phyloP scores from a whole-genome alignment of 1,284 basidiomycete species.

The Tetrapyrgos nigripes region DNA sequence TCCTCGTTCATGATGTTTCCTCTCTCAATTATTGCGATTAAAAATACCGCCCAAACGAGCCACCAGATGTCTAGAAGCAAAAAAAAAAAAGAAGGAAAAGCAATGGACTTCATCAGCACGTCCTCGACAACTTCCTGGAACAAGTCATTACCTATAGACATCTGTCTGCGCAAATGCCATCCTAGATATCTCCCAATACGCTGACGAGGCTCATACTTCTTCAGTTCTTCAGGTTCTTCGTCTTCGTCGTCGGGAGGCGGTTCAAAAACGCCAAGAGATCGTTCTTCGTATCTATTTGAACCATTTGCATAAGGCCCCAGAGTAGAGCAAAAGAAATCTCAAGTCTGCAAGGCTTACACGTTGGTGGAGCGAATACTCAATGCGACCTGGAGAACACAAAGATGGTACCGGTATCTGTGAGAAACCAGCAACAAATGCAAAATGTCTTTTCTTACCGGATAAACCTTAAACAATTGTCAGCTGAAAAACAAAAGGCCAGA shows the following conservation, averaged over 20 bases:
- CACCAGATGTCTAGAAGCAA: conserved; percentile 60
- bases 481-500: neutral
- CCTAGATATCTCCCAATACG: conserved; percentile 48
- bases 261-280: conserved; percentile 70
- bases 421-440: neutral
- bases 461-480: conserved; percentile 37
- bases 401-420: no score
- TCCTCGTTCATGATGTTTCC: conserved; percentile 58
- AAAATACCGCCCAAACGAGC: conserved; percentile 66
- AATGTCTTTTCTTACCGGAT: conserved; percentile 46
- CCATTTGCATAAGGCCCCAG: neutral
- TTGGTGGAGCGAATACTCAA: conserved; percentile 82
- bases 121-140: no score
- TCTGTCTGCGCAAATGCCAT: conserved; percentile 73
- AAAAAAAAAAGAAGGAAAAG: neutral
- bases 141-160: conserved; percentile 46
- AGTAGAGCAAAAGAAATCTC: neutral
- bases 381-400: conserved; percentile 45
- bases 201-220: conserved; percentile 44
- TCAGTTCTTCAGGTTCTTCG: conserved; percentile 51
- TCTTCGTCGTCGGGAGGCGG: conserved; percentile 54
- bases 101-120: no score
- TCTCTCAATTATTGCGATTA: conserved; percentile 75
- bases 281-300: conserved; percentile 64
- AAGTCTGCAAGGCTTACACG: conserved; percentile 57